Evolutionary conservation across 1,284 basidiomycete species (phyloP).

Genomic region (Chondrostereum purpureum): DNA sequence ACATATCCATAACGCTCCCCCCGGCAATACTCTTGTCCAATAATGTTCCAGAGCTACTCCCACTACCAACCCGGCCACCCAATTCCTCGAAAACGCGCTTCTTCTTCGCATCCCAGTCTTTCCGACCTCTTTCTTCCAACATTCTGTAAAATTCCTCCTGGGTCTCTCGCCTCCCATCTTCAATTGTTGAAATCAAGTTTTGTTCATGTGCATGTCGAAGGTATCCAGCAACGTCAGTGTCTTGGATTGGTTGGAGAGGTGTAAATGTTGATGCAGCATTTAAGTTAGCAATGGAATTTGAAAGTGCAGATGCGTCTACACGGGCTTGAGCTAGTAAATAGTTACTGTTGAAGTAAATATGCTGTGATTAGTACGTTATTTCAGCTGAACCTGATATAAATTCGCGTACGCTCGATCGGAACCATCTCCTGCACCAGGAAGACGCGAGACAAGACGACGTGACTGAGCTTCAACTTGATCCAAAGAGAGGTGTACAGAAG

Average conservation of each 20-base stretch:
- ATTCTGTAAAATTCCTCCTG: constrained; percentile 81
- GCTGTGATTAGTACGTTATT: constrained; percentile 6
- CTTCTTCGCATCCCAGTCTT: constrained; percentile 89
- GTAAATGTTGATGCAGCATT: constrained; percentile 79
- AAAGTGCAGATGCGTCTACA: constrained; percentile 78
- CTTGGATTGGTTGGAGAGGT: constrained; percentile 81
- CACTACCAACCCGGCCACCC: constrained; percentile 54
- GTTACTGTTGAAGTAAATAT: constrained; percentile 42
- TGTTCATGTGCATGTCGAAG: constrained; percentile 91
- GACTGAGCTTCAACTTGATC: constrained; percentile 92
- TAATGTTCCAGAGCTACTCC: constrained; percentile 47
- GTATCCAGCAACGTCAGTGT: constrained; percentile 86
- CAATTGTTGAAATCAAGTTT: constrained; percentile 88
- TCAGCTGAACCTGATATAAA: not conserved
- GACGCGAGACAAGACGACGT: constrained; percentile 67
- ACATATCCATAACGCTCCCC: constrained; percentile 29
- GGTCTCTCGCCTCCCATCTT: constrained; percentile 82
- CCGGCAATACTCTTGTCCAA: constrained; percentile 56
- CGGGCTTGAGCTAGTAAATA: constrained; percentile 86
- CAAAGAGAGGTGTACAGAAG: constrained; percentile 79
- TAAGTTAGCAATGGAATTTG: constrained; percentile 74
- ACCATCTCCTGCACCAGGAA: constrained; percentile 56
- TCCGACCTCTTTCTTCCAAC: constrained; percentile 68
- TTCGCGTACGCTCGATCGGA: constrained; percentile 65
- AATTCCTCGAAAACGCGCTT: constrained; percentile 87